A percentile compares a stretch with the other conserved stretches of the same genome.
Conservation (phyloP, 495 filamentous ascomycete species). For the Cryomyces minteri region DNA sequence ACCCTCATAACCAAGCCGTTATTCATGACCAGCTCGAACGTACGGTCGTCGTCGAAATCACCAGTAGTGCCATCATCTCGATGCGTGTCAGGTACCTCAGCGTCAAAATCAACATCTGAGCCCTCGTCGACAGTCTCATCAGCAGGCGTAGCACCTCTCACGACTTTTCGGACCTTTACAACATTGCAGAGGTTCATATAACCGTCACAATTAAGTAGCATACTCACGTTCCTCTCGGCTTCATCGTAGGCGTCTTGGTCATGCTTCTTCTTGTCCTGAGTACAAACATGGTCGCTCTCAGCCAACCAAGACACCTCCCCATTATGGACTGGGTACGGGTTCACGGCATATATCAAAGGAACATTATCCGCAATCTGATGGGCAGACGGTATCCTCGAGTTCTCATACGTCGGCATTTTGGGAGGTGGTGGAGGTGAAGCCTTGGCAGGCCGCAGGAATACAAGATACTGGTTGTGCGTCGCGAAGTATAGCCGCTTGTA, state of each 20-base stretch:
- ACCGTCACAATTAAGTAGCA: conserved; percentile 41
- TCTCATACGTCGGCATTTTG: conserved; percentile 22
- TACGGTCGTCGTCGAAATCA: conserved; percentile 36
- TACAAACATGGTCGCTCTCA: conserved; percentile 18
- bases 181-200: conserved; percentile 47
- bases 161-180: conserved; percentile 33
- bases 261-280: conserved; percentile 27
- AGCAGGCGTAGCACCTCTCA: conserved; percentile 28
- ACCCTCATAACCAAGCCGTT: conserved; percentile 48
- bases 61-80: conserved; percentile 33
- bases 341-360: conserved; percentile 43
- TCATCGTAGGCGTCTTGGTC: conserved; percentile 41
- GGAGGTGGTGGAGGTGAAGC: conserved; percentile 50
- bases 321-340: conserved; percentile 40
- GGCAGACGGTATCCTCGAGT: conserved; percentile 32
- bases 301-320: conserved; percentile 40
- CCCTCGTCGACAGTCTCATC: conserved; percentile 32
- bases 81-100: conserved; percentile 25
- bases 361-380: conserved; percentile 37
- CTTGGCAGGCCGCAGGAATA: conserved; percentile 48
- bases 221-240: conserved; percentile 38
- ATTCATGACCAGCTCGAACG: conserved; percentile 43
- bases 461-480: conserved; percentile 46
- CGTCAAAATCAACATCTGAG: conserved; percentile 25
- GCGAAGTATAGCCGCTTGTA: conserved; percentile 56